Conservation (phyloP, 2,329 filamentous ascomycete genomes). For the Penicillium olsonii region DNA sequence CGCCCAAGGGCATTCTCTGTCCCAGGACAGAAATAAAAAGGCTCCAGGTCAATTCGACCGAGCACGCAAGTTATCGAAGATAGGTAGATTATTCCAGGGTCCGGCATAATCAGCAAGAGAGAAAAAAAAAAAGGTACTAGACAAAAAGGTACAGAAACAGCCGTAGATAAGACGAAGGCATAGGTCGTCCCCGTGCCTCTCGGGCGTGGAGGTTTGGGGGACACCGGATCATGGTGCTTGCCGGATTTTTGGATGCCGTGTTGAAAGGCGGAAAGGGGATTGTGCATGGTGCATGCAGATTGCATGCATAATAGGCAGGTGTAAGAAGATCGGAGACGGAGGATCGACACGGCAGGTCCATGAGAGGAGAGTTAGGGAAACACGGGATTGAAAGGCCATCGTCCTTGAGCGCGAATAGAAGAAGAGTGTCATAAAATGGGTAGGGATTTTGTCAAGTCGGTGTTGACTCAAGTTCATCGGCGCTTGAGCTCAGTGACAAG, state of each 20-base stretch:
- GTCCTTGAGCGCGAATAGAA: constrained; percentile 9
- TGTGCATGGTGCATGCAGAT: constrained; percentile 15
- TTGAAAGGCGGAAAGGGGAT: constrained; percentile 13
- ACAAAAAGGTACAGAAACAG: constrained; percentile 18
- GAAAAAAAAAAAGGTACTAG: constrained; percentile 10
- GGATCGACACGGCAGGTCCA: constrained; percentile 12
- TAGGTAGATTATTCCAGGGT: constrained; percentile 1
- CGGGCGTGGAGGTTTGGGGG: constrained; percentile 4
- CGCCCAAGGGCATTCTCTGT: neutral
- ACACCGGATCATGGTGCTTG: constrained; percentile 2
- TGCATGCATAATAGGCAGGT: constrained; percentile 13
- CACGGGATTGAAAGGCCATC: constrained; percentile 12
- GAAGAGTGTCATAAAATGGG: constrained; percentile 15
- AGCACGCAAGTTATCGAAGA: constrained; percentile 16
- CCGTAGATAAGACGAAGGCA: constrained; percentile 16
- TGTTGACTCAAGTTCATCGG: constrained; percentile 22
- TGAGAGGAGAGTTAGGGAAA: constrained; percentile 8
- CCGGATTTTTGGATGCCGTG: constrained; percentile 8
- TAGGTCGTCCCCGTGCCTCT: constrained; percentile 11
- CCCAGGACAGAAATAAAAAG: constrained; percentile 4
- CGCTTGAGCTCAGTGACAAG: constrained; percentile 39
- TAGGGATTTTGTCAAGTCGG: constrained; percentile 12
- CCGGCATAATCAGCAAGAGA: constrained; percentile 7
- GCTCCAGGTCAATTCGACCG: constrained; percentile 8
- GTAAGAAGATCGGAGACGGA: constrained; percentile 8